phyloP scores from a whole-genome alignment of 2,329 filamentous ascomycete species.

The Phialemonium atrogriseum region DNA sequence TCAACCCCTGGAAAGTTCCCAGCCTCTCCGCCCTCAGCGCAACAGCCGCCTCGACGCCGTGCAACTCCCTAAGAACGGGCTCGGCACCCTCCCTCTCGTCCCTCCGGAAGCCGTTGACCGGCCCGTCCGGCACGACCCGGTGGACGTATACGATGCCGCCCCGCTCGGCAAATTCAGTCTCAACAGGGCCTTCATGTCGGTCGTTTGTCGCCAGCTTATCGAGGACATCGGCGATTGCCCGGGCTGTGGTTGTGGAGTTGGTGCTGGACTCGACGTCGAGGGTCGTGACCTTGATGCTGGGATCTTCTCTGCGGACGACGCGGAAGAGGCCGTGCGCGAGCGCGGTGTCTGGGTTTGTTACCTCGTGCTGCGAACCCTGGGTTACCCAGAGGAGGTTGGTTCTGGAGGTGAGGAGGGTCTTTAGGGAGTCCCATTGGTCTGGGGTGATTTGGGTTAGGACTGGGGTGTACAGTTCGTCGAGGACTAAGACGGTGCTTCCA shows the following conservation, averaged over 20 bases:
- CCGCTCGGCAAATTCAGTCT: constrained; percentile 20
- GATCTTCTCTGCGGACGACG: constrained; percentile 13
- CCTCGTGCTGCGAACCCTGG: constrained; percentile 11
- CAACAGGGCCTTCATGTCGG: too few relatives aligned
- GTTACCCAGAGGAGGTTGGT: constrained; percentile 18
- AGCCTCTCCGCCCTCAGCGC: constrained; percentile 7
- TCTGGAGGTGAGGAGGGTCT: constrained; percentile 11
- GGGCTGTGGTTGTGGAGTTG: constrained; percentile 8
- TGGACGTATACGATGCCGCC: constrained; percentile 16
- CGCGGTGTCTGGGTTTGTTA: constrained; percentile 14
- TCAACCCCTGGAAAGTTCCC: constrained; percentile 16
- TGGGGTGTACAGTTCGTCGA: constrained; percentile 6
- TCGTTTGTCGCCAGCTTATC: background rate
- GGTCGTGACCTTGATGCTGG: constrained; percentile 1
- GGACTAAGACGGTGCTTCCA: constrained; percentile 2
- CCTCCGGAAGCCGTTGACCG: constrained; percentile 12
- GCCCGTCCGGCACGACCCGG: constrained; percentile 17
- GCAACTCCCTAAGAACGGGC: constrained; percentile 6
- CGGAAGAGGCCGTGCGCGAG: constrained; percentile 15
- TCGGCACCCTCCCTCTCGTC: constrained; percentile 5
- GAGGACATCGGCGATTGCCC: constrained; percentile 12
- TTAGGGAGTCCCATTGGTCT: constrained; percentile 13
- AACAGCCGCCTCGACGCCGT: constrained; percentile 8
- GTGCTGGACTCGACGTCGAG: constrained; percentile 11
- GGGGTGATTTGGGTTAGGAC: constrained; percentile 4